Conservation (phyloP, 2,329 filamentous ascomycete genomes). For the Claviceps maximensis region DNA sequence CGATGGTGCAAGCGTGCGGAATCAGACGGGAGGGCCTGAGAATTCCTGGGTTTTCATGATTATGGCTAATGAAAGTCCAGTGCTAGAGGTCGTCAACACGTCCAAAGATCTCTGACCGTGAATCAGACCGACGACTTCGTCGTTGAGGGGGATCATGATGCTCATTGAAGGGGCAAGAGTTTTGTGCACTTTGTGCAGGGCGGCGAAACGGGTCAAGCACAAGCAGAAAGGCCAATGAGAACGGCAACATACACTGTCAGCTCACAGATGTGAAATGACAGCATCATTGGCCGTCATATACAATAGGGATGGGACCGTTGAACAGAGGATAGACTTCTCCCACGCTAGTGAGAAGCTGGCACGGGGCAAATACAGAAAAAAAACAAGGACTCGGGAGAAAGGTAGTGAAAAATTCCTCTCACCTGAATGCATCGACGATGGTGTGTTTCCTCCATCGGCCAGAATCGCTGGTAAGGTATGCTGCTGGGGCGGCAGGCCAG, state of each 20-base stretch:
- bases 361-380: not conserved
- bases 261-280: not conserved
- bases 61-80: not conserved
- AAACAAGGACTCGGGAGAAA: not conserved
- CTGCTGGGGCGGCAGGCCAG: not conserved
- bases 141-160: not conserved
- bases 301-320: not conserved
- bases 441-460: not conserved
- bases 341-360: not conserved
- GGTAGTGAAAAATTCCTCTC: not conserved
- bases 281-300: not conserved
- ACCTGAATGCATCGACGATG: constrained; percentile 1
- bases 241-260: not conserved
- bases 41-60: not conserved
- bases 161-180: not conserved
- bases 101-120: too few species aligned
- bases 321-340: not conserved
- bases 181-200: not conserved
- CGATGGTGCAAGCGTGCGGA: not conserved
- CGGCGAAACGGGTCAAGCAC: not conserved
- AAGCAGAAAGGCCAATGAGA: not conserved
- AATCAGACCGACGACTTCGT: not conserved
- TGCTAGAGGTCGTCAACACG: not conserved
- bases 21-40: too few species aligned
- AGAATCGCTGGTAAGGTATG: not conserved